These are phyloP conservation scores for carrot (Daucus carota) DNA, from an alignment of 129 eudicot genomes.

Conservation along the genomic window DNA sequence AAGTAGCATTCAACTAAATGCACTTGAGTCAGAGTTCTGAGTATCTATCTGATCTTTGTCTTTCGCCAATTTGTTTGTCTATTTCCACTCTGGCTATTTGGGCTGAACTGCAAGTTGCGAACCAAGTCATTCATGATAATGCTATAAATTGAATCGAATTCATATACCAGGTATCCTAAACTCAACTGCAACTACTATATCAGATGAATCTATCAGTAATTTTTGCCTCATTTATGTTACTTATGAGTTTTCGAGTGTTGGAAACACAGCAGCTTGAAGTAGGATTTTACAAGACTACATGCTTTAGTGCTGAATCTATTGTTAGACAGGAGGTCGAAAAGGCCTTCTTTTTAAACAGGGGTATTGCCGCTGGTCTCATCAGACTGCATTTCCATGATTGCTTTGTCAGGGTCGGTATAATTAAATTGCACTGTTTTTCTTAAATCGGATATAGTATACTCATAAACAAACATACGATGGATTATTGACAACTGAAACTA, in stretches of 20 bases:
- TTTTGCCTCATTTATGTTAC: not conserved
- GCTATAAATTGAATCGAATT: not conserved
- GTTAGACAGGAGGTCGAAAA: conserved; percentile 16
- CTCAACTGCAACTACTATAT: not conserved
- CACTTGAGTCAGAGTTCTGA: not conserved
- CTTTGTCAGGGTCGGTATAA: conserved; percentile 21
- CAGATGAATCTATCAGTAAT: conserved; percentile 12
- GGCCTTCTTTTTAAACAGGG: conserved; percentile 6
- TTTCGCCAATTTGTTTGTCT: not conserved
- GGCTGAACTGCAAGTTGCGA: not conserved
- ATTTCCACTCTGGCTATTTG: not conserved
- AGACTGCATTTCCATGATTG: conserved; percentile 27
- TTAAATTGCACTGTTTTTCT: not conserved
- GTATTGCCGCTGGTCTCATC: conserved; percentile 17
- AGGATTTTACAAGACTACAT: conserved; percentile 16
- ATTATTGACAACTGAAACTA: not conserved
- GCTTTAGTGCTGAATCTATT: conserved; percentile 13
- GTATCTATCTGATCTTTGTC: not conserved
- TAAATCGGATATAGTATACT: not conserved
- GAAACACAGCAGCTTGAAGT: conserved; percentile 23
- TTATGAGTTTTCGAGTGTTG: not conserved
- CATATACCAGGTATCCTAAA: not conserved
- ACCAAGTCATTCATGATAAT: not conserved
- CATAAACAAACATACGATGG: not conserved
- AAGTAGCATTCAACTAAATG: not conserved